Conservation (phyloP, 2,329 filamentous ascomycete genomes). For the Endothia cerciana region DNA sequence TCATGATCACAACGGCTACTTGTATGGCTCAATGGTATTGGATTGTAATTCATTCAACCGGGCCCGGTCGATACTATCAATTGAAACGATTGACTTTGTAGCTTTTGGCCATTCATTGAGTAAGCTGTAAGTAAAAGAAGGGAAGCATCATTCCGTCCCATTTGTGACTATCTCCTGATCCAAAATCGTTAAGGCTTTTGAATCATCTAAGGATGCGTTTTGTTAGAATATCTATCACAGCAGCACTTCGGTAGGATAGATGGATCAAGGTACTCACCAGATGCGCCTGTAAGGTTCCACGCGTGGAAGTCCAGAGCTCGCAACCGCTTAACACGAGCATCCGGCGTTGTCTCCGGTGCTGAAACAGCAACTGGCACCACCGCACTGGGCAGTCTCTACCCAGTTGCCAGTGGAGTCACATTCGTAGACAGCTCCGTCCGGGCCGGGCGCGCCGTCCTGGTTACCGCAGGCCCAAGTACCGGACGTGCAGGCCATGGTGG, state of each 20-base stretch:
- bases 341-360: slow-evolving; percentile 6
- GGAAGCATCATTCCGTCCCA: not conserved
- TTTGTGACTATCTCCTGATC: not conserved
- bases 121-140: not conserved
- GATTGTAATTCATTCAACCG: not conserved
- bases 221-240: not conserved
- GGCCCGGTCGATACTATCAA: not conserved
- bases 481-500: slow-evolving; percentile 15
- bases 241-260: not conserved
- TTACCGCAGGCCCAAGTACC: slow-evolving; percentile 19
- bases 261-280: not conserved
- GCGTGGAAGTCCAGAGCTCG: not conserved
- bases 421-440: slow-evolving; percentile 22
- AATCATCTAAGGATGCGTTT: not conserved
- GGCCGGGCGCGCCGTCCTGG: slow-evolving; percentile 19
- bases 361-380: slow-evolving; percentile 3
- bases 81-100: not conserved
- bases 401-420: slow-evolving; percentile 20
- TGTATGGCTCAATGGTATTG: not conserved
- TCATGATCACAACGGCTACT: not conserved
- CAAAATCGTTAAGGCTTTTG: not conserved
- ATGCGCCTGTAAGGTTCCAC: not conserved
- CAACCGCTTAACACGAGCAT: slow-evolving; percentile 11
- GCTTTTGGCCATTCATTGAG: not conserved
- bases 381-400: slow-evolving; percentile 16